These are phyloP conservation scores for Rhypophila decipiens DNA, from an alignment of 495 filamentous ascomycete species.

Conservation along the genomic window DNA sequence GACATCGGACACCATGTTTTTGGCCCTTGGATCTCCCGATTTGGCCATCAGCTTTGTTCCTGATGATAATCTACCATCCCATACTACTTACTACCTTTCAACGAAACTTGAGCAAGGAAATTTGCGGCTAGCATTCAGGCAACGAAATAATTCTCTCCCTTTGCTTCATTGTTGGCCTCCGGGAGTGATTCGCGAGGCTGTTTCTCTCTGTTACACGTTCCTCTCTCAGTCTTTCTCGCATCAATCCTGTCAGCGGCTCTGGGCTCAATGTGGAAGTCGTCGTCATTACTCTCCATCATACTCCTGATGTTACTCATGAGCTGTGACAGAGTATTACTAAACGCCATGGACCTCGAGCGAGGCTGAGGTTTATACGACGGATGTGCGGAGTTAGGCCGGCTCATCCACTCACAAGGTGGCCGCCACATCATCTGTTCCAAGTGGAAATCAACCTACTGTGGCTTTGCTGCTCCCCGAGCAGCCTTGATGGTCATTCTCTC, in stretches of 20 bases:
- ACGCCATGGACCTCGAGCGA: neutral
- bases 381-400: neutral
- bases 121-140: too few species aligned
- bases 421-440: neutral
- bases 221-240: neutral
- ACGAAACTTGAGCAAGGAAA: too few species aligned
- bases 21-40: neutral
- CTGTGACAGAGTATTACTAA: neutral
- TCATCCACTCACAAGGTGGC: too few species aligned
- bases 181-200: neutral
- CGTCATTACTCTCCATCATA: neutral
- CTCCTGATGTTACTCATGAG: neutral
- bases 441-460: neutral
- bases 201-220: neutral
- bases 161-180: neutral
- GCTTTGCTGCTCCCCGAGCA: neutral
- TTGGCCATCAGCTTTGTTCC: neutral
- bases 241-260: neutral
- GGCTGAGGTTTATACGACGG: neutral
- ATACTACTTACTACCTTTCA: too few species aligned
- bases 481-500: neutral
- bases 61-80: neutral
- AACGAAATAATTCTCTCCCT: neutral
- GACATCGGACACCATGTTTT: neutral
- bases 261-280: neutral